Base-by-base conservation (phyloP, 768 basidiomycete genomes). In the Cystobasidium ongulense region DNA sequence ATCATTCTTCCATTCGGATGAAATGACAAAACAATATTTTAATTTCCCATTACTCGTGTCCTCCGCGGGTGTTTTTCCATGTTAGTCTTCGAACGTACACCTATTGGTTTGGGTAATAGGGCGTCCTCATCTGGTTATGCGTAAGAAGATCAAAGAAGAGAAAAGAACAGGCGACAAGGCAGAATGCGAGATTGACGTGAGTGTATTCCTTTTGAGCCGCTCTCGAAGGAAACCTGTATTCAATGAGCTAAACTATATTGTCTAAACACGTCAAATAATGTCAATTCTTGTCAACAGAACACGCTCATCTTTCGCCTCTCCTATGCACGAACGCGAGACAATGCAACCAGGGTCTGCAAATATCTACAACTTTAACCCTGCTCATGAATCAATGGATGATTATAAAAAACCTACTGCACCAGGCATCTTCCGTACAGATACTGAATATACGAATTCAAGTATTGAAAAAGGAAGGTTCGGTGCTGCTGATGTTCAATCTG, bases 101-200 rank as follows among this genome's bases (percentile, higher is more conserved):
- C 39, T 39, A 39, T 17, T 39, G 39, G 17, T 39, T 17, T n/a
- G 25, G 25, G 25, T 7, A 5, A 15, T 31, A 68, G 66, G 50
- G 35, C 15, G 17, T 68, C 2, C 11, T 59, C 38, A 71, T 61
- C 23, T 36, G 52, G 50, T 11, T 71, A 27, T 67, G 65, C 35
- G n/a, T 35, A 7, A 46, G 68, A 23, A 33, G 53, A 23, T 71
- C 68, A 23, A 23, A 52, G 10, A 54, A 54, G 52, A 71, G 36
- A 36, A 54, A 59, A 31, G n/a, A 35, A 21, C 31, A 71, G 27
- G 53, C 53, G 33, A 43, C 39, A 21, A 29, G 43, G 29, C 50
- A 59, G 8, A 59, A 39, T 31, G 68, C 68, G 3, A 54, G 68
- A 43, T 53, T 71, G 68, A 71, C 68, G 68, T 61, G 68, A 54